Evolutionary conservation across 2,329 filamentous ascomycete species (phyloP), one percentile per base, ranked within the genome.

Genomic region (Epichloe coenophiala): DNA sequence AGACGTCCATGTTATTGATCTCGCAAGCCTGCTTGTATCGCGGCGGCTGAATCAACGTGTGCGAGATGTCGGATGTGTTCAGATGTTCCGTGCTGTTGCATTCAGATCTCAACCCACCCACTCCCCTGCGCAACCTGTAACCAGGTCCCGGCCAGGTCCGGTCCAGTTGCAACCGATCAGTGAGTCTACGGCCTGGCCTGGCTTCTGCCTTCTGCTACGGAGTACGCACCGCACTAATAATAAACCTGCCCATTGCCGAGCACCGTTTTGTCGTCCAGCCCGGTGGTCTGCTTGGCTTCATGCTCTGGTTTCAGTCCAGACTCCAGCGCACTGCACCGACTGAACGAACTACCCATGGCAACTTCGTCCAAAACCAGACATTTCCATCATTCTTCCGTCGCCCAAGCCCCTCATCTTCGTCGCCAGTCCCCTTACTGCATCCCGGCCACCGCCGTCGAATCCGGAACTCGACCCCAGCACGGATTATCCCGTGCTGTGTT

Each of bases 31-130:
- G 3, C 27, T 27, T 8, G 7, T 27, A 27, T 27, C 27, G 7
- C 27, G 7, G 7, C 7, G 27, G 27, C 27, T 27, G 27, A 27
- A 27, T 8, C 27, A 27, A 27, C 27, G 27, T 27, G 27, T 27
- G 23, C 27, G 27, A 21, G 21, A 21, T 21, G 27, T 31, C 8
- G 27, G 27, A 31, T 27, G 21, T 21, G 21, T 21, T 17, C 17
- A 17, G 17, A 17, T 17, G 17, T 31, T 31, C 27, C 27, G 0
- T 31, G 27, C 27, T 9, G 27, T 31, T 31, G 27, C 27, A 9
- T 31, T 31, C 27, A 9, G 27, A 31, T 31, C 27, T 31, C 27
- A 42, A 6, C 54, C 48, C 52, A 54, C 51, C 54, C 50, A 49
- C 23, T 21, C 51, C 53, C 17, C 17, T 48, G 50, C 45, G 38